Evolutionary conservation across 345 rosid genomes (phyloP).

Genomic region (Gossypium rotundifolium): DNA sequence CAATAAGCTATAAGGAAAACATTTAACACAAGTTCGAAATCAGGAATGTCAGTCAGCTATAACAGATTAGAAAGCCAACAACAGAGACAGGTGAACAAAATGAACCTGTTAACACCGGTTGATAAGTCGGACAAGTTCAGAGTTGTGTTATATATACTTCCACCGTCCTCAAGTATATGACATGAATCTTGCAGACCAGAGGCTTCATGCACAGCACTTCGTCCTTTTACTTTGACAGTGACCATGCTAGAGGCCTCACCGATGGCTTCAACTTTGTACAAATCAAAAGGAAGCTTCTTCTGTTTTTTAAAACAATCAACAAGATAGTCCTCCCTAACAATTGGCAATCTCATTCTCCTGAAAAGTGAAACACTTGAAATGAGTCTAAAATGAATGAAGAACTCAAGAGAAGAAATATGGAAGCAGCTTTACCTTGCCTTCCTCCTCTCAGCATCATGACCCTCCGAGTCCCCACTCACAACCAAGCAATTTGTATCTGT

Average conservation of each 20-base stretch:
- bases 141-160: conserved; percentile 84
- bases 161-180: conserved; percentile 90
- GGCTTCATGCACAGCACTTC: conserved; percentile 88
- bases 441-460: conserved; percentile 53
- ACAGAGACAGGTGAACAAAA: conserved; percentile 10
- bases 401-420: conserved; percentile 9
- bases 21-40: conserved; percentile 7
- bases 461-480: conserved; percentile 51
- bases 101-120: conserved; percentile 81
- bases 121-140: conserved; percentile 92
- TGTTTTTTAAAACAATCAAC: conserved; percentile 67
- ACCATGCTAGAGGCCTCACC: conserved; percentile 58
- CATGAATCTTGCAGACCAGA: conserved; percentile 88
- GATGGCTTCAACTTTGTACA: conserved; percentile 64
- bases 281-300: conserved; percentile 74
- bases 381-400: conserved; percentile 4
- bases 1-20: neutral
- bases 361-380: conserved; percentile 20
- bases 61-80: conserved; percentile 2
- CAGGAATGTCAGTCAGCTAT: conserved; percentile 1
- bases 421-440: conserved; percentile 69
- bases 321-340: conserved; percentile 80
- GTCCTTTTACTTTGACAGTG: conserved; percentile 93
- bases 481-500: conserved; percentile 83
- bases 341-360: conserved; percentile 88